Base-by-base conservation (phyloP, 257 asterid genomes). In the Solanum stenotomum region DNA sequence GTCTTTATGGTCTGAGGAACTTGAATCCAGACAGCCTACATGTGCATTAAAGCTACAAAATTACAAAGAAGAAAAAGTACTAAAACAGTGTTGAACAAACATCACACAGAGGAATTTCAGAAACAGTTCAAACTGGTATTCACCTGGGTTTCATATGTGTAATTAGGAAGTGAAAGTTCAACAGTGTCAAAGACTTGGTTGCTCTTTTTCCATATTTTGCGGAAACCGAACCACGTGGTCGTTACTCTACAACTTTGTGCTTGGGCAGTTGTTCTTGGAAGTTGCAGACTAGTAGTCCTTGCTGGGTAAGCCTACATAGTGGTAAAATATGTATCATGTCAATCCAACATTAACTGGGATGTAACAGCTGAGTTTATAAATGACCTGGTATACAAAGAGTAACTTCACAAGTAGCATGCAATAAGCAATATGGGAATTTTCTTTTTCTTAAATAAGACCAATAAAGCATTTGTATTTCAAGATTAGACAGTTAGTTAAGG, bases 21-120 rank as follows among this genome's bases (percentile, higher is more conserved):
- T 89, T 94, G 96, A 92, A 94, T 90, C 99, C 99, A 97, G 90
- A 94, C 99, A 92, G 99, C 99, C 99, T 97, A 91, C 74, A 38
- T 35, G 72, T 38, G 77, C 78, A 87, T 37, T 38, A 86, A 44
- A 86, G 83, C 70, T 77, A 86, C 33, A 87, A 86, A 46, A 59
- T 67, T 31, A 81, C 29, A 65, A 40, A 87, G 56, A 78, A 61
- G 74, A 67, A 82, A 88, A 89, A 65, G 88, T 44, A 82, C 76
- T 52, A 86, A 74, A 61, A 84, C 71, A 84, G 83, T 20, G 86
- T 49, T 34, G 42, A 86, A 44, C 84, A 90, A 29, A 35, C 23
- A 67, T 82, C 87, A 85, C 83, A 86, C 68, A 34, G 77, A 85
- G 85, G 70, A 85, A 85, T 40, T 85, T 33, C 3, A 46, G 56